Base-by-base conservation (phyloP, 495 filamentous ascomycete genomes). In the Pyrenula aspistea region DNA sequence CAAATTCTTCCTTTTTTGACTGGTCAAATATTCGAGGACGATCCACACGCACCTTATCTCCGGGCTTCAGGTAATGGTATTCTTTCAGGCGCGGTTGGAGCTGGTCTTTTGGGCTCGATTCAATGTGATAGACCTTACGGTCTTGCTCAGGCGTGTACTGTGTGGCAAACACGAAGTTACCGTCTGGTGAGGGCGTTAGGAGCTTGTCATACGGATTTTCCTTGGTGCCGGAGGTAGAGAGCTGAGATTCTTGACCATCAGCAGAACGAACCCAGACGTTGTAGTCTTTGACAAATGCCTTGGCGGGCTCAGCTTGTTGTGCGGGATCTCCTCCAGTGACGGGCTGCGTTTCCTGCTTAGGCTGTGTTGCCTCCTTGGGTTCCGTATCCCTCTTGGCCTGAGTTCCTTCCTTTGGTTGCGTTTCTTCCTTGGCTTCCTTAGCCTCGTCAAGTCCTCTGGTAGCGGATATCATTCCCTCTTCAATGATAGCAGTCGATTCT, bases 121-220 rank as follows among this genome's bases (percentile, higher is more conserved):
- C 62, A 11, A 64, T 12, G 25, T 51, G 20, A 51, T 56, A 57
- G 4, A 64, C 51, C 12, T 31, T 62, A 24, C 55, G 50, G 0
- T 57, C 55, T 24, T 64, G 60, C 51, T 59, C 54, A 8, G 60
- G 62, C 2, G 62, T 62, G 51, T 64, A 62, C 42, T 64, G 60
- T 25, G 53, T 61, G 19, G 55, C 59, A 36, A 60, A 56, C 22
- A 47, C 56, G 25, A 54, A 57, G 20, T 49, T 22, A 25, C 50
- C 23, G 36, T 56, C 53, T n/a, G 66, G 51, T 62, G 66, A 67
- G 62, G 59, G 65, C 59, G 64, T 57, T 25, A 59, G 19, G 31
- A 15, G 8, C 31, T 15, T 42, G 24, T 59, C 54, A 42, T 57
- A 59, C 2, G 53, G 54, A 24, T 57, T 57, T 15, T 50, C 57